These are phyloP conservation scores for Irpex lacteus DNA, from an alignment of 1,284 basidiomycete species.

Conservation along the genomic window DNA sequence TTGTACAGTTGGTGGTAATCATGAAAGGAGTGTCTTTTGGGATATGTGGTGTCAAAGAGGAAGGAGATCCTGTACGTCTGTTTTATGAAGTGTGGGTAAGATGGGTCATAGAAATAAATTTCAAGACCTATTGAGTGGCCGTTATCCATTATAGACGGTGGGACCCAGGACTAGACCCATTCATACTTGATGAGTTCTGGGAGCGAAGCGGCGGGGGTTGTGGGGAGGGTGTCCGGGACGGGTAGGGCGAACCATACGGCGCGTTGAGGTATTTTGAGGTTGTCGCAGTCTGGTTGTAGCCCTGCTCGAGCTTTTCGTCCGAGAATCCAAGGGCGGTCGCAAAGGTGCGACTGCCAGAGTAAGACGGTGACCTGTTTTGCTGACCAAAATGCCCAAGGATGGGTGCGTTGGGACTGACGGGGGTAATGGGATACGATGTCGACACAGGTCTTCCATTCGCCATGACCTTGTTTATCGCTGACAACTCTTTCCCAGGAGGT, in stretches of 20 bases:
- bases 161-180: conserved; percentile 1
- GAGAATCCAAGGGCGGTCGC: conserved; percentile 44
- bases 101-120: no score
- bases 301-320: conserved; percentile 33
- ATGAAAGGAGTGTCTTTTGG: neutral
- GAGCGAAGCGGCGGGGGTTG: conserved; percentile 25
- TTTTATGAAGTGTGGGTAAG: no score
- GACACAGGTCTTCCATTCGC: conserved; percentile 28
- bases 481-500: conserved; percentile 48
- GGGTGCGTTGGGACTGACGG: conserved; percentile 49
- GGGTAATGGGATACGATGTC: conserved; percentile 46
- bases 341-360: conserved; percentile 43
- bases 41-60: no score
- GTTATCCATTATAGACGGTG: conserved; percentile 20
- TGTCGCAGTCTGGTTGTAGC: conserved; percentile 48
- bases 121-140: neutral
- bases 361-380: conserved; percentile 47
- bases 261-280: conserved; percentile 57
- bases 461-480: conserved; percentile 36
- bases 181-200: conserved; percentile 14
- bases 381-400: conserved; percentile 56
- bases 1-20: neutral
- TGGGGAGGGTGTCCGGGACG: conserved; percentile 58
- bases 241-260: conserved; percentile 66
- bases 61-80: no score